A percentile compares a stretch with the other conserved stretches of the same genome.
Conservation (phyloP, 2,329 filamentous ascomycete genomes). For the Claviceps africana region DNA sequence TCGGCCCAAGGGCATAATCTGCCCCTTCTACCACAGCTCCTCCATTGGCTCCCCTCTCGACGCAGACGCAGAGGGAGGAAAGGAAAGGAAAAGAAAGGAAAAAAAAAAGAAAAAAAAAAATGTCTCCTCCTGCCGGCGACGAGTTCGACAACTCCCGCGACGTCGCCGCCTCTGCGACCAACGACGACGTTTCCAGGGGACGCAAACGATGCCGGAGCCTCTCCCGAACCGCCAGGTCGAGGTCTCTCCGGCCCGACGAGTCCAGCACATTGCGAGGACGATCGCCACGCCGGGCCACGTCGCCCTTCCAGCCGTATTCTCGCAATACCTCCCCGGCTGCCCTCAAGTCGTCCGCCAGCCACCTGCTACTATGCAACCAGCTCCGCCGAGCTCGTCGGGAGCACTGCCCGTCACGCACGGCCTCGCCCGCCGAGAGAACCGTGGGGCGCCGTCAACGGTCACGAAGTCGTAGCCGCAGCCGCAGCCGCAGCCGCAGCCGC, state of each 20-base stretch:
- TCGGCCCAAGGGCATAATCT: not conserved
- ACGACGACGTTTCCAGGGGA: conserved; percentile 19
- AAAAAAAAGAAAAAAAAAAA: no score
- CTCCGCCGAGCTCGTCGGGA: conserved; percentile 28
- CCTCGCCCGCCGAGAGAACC: conserved; percentile 21
- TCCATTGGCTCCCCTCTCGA: no score
- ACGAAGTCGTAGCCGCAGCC: no score
- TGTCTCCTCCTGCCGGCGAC: conserved; percentile 14
- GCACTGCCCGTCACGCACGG: conserved; percentile 28
- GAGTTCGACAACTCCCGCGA: conserved; percentile 12
- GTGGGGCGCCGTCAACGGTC: conserved; percentile 24
- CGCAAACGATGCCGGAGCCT: conserved; percentile 27
- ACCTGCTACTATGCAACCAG: conserved; percentile 26
- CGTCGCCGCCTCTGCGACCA: conserved; percentile 7
- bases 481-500: conserved; percentile 25
- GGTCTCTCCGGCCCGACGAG: conserved; percentile 22
- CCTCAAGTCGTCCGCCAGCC: conserved; percentile 26
- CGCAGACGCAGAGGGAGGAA: no score
- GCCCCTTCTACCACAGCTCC: not conserved
- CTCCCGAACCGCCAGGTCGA: conserved; percentile 17
- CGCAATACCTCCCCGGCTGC: conserved; percentile 19
- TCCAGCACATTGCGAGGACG: conserved; percentile 29
- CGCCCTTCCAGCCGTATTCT: conserved; percentile 19
- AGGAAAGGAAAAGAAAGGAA: no score
- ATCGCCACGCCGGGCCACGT: conserved; percentile 25